Percentiles rank a stretch among this genome's conserved stretches.
Conservation (phyloP, 345 rosid species). For the Luvunga scandens region DNA sequence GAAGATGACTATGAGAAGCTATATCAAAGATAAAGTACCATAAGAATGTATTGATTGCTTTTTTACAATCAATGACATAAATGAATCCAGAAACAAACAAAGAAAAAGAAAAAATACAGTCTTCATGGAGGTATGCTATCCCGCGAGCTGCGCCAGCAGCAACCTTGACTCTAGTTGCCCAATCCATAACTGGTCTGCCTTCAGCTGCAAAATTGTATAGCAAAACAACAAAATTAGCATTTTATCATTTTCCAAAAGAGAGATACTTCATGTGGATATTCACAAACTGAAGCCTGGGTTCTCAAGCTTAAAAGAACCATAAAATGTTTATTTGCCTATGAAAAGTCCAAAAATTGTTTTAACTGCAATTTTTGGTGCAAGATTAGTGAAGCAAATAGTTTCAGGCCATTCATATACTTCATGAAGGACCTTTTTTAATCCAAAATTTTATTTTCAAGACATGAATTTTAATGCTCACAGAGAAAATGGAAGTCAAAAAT, state of each 20-base stretch:
- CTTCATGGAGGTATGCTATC: constrained; percentile 96
- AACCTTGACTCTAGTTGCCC: constrained; percentile 76
- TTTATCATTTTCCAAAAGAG: not conserved
- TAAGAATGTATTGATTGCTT: not conserved
- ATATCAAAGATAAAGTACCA: not conserved
- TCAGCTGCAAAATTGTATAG: constrained; percentile 43
- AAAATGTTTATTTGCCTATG: not conserved
- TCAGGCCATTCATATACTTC: not conserved
- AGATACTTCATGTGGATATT: constrained; percentile 3
- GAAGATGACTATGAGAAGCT: not conserved
- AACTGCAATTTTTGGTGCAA: not conserved
- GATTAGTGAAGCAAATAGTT: not conserved
- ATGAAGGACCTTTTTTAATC: not conserved
- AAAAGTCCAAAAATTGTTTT: not conserved
- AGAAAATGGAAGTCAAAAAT: not conserved
- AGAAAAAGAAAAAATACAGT: constrained; percentile 57
- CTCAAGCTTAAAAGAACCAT: not conserved
- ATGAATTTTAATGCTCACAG: not conserved
- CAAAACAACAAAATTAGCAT: constrained; percentile 1
- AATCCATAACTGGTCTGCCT: constrained; percentile 78
- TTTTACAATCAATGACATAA: not conserved
- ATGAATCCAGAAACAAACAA: constrained; percentile 4
- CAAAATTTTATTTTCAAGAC: not conserved
- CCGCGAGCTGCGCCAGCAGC: constrained; percentile 99
- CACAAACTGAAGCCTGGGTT: not conserved